Evolutionary conservation across 225 moss, liverwort and hornwort species (phyloP).

Genomic region (Pseudoscleropodium purum): DNA sequence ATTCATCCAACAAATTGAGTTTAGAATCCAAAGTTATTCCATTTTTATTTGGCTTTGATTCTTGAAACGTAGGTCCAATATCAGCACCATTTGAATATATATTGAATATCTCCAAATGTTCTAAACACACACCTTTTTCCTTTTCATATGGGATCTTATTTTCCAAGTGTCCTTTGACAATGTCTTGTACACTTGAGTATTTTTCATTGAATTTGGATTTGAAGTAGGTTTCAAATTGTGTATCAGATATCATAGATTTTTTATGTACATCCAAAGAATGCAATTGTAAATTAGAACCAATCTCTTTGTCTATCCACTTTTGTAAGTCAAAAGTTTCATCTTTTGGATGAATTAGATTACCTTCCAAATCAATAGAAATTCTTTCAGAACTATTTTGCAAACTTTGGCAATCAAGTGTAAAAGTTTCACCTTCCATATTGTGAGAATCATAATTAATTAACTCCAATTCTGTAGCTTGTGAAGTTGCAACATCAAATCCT

Average conservation of each 20-base stretch:
- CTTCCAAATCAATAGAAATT: neutral
- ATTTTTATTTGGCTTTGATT: neutral
- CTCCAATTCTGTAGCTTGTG: neutral
- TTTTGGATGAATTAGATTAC: neutral
- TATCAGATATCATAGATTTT: rapidly evolving
- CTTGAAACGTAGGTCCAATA: neutral
- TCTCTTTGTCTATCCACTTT: neutral
- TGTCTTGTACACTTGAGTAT: neutral
- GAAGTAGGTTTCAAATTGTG: slow-evolving; percentile 6
- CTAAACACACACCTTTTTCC: neutral
- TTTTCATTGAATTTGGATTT: neutral
- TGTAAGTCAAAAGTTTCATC: neutral
- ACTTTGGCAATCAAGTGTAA: neutral
- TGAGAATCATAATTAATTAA: neutral
- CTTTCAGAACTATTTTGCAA: no score
- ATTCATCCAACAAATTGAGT: neutral
- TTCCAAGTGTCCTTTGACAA: neutral
- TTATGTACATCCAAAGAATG: neutral
- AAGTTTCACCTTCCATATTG: neutral
- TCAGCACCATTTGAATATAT: neutral
- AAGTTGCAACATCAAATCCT: neutral
- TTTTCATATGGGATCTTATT: neutral
- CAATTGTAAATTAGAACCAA: neutral
- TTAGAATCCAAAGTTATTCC: neutral
- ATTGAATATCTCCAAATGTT: neutral